Evolutionary conservation across 129 eudicot species (phyloP), one percentile per base, ranked within the genome.

Genomic region (Tagetes patula): DNA sequence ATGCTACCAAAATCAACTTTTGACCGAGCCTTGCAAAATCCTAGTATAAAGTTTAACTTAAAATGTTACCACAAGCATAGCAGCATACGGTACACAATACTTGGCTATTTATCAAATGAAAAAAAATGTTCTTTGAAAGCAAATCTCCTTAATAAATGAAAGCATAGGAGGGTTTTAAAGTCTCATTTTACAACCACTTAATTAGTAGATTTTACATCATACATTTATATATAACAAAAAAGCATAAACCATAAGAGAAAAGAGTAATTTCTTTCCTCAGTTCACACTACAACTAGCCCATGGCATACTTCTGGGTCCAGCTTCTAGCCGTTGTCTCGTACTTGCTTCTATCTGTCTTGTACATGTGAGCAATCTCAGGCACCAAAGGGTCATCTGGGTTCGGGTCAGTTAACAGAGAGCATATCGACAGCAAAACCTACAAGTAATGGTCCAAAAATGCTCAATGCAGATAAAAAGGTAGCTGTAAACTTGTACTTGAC

Each of bases 301-400:
- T 85, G 75, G 89, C 89, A 9, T 85, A 85, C 79, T 85, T 85
- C 75, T 85, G 89, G 69, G 89, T 85, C 89, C 89, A 85, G 82
- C 86, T 85, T 66, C 89, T 69, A 41, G 86, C 89, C 63, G 89
- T 85, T 12, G 82, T 85, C 67, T 85, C 89, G 12, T 81, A 85
- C 82, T 85, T 85, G 86, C 73, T 78, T 60, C 81, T 67, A 66
- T 82, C 84, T 2, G 82, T 72, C 71, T 85, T 85, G 84, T 82
- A 85, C 89, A 85, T 85, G 74, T 85, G 89, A 56, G 89, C 89
- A 59, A 85, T 81, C 77, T 85, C 89, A 1, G 89, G 84, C 31
- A 78, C 84, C 32, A 85, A 60, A 2, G 89, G 89, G 54, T 85
- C 89, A 71, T 85, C 86, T 3, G 86, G 86, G 60, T 81, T 85